phyloP scores from a whole-genome alignment of 2,329 filamentous ascomycete genomes.

The Ascocoryne sarcoides region DNA sequence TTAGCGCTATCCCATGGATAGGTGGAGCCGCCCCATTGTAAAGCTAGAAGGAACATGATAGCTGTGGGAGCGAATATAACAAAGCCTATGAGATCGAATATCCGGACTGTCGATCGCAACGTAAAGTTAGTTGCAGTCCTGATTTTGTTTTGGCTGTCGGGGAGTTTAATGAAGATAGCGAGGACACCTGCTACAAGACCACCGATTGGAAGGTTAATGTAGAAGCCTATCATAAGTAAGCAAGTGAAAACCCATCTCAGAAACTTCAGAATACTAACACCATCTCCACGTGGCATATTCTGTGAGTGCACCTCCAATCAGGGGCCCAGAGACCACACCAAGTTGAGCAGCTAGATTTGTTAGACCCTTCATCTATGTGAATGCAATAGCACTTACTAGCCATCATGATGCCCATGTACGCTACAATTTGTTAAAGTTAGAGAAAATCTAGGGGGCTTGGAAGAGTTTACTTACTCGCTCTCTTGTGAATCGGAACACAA shows the following conservation, averaged over 20 bases:
- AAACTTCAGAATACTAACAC: conserved; percentile 21
- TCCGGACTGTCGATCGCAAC: conserved; percentile 9
- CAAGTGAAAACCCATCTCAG: background rate
- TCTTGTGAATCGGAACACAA: conserved; percentile 20
- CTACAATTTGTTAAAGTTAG: conserved; percentile 7
- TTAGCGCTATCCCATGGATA: conserved; percentile 27
- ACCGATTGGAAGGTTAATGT: conserved; percentile 27
- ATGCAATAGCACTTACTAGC: conserved; percentile 9
- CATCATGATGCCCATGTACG: conserved; percentile 18
- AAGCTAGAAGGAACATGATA: conserved; percentile 29
- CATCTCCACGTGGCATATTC: conserved; percentile 30
- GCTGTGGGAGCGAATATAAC: conserved; percentile 26
- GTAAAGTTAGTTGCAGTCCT: conserved; percentile 1
- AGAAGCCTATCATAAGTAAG: background rate
- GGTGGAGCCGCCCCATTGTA: conserved; percentile 29
- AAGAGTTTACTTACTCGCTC: conserved; percentile 6
- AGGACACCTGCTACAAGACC: conserved; percentile 27
- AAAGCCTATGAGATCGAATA: conserved; percentile 28
- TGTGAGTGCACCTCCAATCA: conserved; percentile 26
- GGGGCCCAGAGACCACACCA: conserved; percentile 14
- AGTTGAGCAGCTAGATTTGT: too few species aligned
- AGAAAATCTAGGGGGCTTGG: background rate
- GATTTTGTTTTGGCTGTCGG: conserved; percentile 21
- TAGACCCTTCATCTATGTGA: too few species aligned
- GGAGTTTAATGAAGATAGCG: conserved; percentile 27